Evolutionary conservation across 768 basidiomycete genomes (phyloP), one percentile per base, ranked within the genome.

Genomic region (Leccinum variicolor): DNA sequence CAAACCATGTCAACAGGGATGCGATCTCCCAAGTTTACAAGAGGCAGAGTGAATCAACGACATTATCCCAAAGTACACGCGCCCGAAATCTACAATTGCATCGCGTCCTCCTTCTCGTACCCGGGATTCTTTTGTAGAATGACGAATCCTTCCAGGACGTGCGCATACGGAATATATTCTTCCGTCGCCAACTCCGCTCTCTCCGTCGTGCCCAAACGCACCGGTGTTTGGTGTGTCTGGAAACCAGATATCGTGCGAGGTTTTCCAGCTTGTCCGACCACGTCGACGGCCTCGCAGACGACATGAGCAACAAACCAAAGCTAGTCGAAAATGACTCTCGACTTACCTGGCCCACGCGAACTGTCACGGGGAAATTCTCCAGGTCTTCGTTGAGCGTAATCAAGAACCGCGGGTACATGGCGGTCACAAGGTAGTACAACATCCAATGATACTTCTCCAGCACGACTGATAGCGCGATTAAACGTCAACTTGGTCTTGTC

Each of bases 401-500:
- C 68, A 99, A 76, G 89, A 98, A 98, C 56, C 95, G 87, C 34
- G 97, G 97, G 76, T 93, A 96, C 97, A 99, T 98, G 58, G 94
- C 91, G 2, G 94, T 89, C 6, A 87, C 87, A 28, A 98, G 83
- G 83, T 95, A 94, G 78, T 92, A 99, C 56, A 98, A 76, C 94
- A 98, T 97, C 97, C 97, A 99, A 75, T 98, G 97, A 63, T 92
- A 89, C 73, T 88, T 95, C 70, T 95, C 93, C 17, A 98, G 83
- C 2, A 99, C 79, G 70, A 99, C 95, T 97, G n/a, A 59, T 17
- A n/a, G 60, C 4, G 19, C 14, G 15, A 45, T 47, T 47, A 33
- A 41, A 50, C 53, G 13, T 58, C 33, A 59, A 52, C 55, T 29
- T 31, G 39, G 48, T 51, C 26, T 6, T 39, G 48, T 29, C 21